phyloP scores from a whole-genome alignment of 2,329 filamentous ascomycete species.

The Fusarium begoniae region DNA sequence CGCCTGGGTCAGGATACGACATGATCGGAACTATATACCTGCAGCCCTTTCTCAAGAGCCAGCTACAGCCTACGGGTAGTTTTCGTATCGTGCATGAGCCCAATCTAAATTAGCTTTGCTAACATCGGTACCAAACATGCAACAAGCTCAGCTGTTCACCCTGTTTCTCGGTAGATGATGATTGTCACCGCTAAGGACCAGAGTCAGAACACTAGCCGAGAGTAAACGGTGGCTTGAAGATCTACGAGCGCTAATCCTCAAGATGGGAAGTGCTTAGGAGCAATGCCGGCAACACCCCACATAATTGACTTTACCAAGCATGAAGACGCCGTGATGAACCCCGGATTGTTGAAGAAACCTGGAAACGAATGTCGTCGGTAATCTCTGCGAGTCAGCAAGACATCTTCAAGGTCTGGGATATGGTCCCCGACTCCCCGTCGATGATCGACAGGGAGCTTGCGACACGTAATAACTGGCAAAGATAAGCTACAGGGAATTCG shows the following conservation, averaged over 20 bases:
- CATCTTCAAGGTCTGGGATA: neutral
- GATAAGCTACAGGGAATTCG: neutral
- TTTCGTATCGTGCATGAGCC: neutral
- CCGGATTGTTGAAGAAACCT: neutral
- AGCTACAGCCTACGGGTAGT: no score
- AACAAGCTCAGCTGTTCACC: neutral
- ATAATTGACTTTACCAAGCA: neutral
- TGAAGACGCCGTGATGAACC: neutral
- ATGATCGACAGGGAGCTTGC: no score
- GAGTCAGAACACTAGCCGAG: neutral
- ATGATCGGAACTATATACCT: neutral
- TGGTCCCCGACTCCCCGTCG: neutral
- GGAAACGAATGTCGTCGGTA: neutral
- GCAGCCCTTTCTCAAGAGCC: neutral
- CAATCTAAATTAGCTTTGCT: neutral
- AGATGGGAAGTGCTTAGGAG: neutral
- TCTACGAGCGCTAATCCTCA: neutral
- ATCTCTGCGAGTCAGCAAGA: neutral
- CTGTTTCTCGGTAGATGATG: neutral
- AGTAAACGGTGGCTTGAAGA: neutral
- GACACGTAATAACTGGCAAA: neutral
- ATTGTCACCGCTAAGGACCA: neutral
- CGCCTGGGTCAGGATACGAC: neutral
- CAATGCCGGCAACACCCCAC: neutral
- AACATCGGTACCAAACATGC: neutral